These are phyloP conservation scores for Luzula sylvatica DNA, from an alignment of 176 grass and related monocot species.

Conservation along the genomic window DNA sequence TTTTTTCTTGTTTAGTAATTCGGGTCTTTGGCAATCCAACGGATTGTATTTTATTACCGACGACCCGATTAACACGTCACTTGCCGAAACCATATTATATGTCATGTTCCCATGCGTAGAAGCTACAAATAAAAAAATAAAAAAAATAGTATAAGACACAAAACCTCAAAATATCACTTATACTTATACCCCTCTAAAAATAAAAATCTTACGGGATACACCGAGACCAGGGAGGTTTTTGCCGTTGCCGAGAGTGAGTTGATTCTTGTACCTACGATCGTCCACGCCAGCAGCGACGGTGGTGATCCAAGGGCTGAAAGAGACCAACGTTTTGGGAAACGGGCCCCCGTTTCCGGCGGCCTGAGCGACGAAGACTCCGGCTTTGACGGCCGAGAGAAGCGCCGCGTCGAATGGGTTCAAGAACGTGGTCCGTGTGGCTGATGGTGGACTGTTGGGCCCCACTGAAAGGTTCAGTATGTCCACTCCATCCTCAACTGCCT, in stretches of 20 bases:
- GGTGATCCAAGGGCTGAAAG: conserved; percentile 96
- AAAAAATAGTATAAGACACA: not conserved
- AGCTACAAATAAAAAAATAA: conserved; percentile 40
- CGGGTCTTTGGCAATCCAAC: conserved; percentile 80
- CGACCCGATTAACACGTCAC: conserved; percentile 69
- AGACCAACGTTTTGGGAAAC: conserved; percentile 96
- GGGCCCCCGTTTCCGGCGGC: conserved; percentile 94
- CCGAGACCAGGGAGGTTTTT: conserved; percentile 80
- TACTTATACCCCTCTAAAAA: no score
- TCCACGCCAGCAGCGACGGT: conserved; percentile 95
- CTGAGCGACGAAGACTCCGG: conserved; percentile 96
- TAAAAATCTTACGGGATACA: conserved; percentile 70
- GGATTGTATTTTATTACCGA: conserved; percentile 79
- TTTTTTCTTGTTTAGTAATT: conserved; percentile 81
- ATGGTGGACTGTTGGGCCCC: conserved; percentile 91
- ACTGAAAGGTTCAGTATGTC: conserved; percentile 97
- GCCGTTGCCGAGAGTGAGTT: conserved; percentile 81
- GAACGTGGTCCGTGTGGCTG: conserved; percentile 81
- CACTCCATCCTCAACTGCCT: conserved; percentile 95
- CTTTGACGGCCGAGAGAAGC: conserved; percentile 95
- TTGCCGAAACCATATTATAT: conserved; percentile 63
- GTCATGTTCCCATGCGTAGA: conserved; percentile 82
- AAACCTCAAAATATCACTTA: not conserved
- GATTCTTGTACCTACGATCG: conserved; percentile 98
- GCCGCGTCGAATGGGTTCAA: conserved; percentile 94